A percentile compares a stretch with the other conserved stretches of the same genome.
Evolutionary conservation across 129 eudicot genomes (phyloP).

Genomic region (Erigeron canadensis): DNA sequence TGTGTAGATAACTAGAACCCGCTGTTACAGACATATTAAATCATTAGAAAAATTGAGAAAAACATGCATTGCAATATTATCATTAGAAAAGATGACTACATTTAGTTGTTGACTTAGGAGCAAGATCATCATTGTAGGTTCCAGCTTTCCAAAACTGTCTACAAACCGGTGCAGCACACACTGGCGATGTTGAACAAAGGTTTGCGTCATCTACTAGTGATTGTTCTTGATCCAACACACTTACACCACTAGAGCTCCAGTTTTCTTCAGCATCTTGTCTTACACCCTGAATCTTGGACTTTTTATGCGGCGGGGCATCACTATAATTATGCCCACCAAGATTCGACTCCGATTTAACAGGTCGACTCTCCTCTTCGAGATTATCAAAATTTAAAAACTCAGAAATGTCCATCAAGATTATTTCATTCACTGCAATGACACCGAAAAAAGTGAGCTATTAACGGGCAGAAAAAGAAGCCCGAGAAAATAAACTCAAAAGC

Average conservation of each 20-base stretch:
- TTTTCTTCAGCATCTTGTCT: conserved; percentile 54
- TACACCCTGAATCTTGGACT: conserved; percentile 28
- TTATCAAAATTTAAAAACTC: conserved; percentile 38
- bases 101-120: conserved; percentile 44
- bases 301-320: conserved; percentile 9
- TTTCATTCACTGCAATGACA: conserved; percentile 39
- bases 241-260: conserved; percentile 42
- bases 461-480: no score
- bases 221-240: conserved; percentile 45
- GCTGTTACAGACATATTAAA: conserved; percentile 35
- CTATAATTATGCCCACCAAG: conserved; percentile 12
- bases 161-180: conserved; percentile 78
- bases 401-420: conserved; percentile 36
- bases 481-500: no score
- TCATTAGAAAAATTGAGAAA: conserved; percentile 9
- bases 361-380: conserved; percentile 39
- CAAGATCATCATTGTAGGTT: conserved; percentile 52
- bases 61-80: neutral
- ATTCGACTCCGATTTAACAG: conserved; percentile 41
- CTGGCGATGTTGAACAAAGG: conserved; percentile 57
- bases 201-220: conserved; percentile 56
- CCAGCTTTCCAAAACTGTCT: conserved; percentile 98
- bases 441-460: neutral
- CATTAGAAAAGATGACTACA: conserved; percentile 36
- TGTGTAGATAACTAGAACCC: conserved; percentile 46